Base-by-base conservation (phyloP, 2,329 filamentous ascomycete species). In the Metarhizium humberi region DNA sequence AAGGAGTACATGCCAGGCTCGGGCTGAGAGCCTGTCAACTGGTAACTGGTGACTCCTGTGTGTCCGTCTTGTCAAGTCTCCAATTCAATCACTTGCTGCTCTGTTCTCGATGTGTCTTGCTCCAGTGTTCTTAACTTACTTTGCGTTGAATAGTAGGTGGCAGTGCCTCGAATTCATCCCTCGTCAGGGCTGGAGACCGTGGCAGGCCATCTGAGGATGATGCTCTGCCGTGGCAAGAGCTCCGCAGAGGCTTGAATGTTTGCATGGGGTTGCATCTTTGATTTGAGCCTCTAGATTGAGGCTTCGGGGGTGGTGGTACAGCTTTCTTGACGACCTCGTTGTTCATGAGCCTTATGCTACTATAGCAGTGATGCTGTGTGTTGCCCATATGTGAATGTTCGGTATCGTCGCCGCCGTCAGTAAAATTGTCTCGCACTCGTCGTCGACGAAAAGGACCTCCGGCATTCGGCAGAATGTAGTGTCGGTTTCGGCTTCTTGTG, bases 121-220 rank as follows among this genome's bases (percentile, higher is more conserved):
- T 34, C 6, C 16, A 51, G 25, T 4, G 25, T 25, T 25, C 25
- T 11, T 34, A 42, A 72, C 78, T 73, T 69, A 83, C 80, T 72
- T 83, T 83, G 67, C 79, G 73, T 63, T 78, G 73, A 53, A 83
- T 73, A 16, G 78, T 78, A 29, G 76, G 76, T 20, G 80, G 80
- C 11, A 82, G 69, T 45, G 75, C 73, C 59, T 80, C 76, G 57
- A 80, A 80, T 53, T 73, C 70, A 36, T 70, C 64, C 57, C 61
- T 70, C 2, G 72, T 72, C 59, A 72, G 69, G 25, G 58, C 59
- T 50, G 59, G 61, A 34, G 66, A 64, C 43, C 65, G 64, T 51
- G 64, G 58, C n/a, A 58, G 59, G 52, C 56, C 60, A n/a, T 63
- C 60, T 30, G 59, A 55, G 14, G 59, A 53, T 30, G 57, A 53